Base-by-base conservation (phyloP, 2,329 filamentous ascomycete genomes). In the Penicillium capsulatum region DNA sequence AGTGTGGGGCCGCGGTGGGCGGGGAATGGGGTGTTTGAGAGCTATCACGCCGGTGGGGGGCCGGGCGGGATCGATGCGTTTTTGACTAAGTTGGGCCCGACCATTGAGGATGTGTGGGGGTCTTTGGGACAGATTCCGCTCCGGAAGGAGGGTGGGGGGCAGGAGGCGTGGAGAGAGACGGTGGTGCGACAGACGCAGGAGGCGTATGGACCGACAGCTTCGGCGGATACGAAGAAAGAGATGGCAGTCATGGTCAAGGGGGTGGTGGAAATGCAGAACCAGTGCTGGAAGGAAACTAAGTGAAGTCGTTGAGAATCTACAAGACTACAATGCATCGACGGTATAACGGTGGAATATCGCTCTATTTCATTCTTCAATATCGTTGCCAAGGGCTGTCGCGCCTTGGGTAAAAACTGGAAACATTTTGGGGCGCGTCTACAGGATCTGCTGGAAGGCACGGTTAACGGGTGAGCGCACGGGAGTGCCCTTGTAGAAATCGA, bases 401-500 rank as follows among this genome's bases (percentile, higher is more conserved):
- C 48, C 55, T 48, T 51, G 48, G 52, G 43, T 50, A 54, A 49
- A 50, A 54, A 57, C 45, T 40, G 38, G 48, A 45, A 52, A 48
- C 38, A 54, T 53, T 53, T 55, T 55, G 36, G 43, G 39, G 38
- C 38, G 37, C 33, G 34, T 40, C 51, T 92, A 97, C 71, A 94
- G 86, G 60, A 97, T 78, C 76, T 98, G 90, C 76, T 92, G 80
- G 81, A 98, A 98, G 61, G 92, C 92, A 67, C 89, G 86, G 81
- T 97, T 95, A 73, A 98, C 70, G 53, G 92, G 91, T 39, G 90
- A 96, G 70, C 92, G 88, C 63, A 96, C 77, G 73, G 91, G 90
- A 66, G 86, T 80, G 54, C 84, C 86, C 85, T 96, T 97, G 84
- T 89, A 98, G 82, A 96, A 98, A 67, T 97, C 82, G 61, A 97